Percentiles rank a stretch among this genome's conserved stretches.
Conservation (phyloP, 495 filamentous ascomycete genomes). For the Monascus purpureus region DNA sequence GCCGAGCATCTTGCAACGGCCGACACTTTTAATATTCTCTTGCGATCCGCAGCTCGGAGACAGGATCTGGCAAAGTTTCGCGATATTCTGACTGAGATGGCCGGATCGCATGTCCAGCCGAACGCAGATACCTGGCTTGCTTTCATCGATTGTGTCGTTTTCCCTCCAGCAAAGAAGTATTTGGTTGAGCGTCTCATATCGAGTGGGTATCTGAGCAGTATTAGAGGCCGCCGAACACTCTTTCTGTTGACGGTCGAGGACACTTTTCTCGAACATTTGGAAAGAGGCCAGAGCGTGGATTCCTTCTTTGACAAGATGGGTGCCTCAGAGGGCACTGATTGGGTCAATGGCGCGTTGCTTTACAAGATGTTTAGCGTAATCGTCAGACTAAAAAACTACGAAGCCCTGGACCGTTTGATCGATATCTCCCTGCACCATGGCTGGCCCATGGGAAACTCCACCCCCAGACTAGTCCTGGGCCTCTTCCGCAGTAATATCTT, state of each 20-base stretch:
- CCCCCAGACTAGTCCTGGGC: constrained; percentile 9
- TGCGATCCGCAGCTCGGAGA: constrained; percentile 19
- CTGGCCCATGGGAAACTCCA: constrained; percentile 8
- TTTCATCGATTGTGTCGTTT: constrained; percentile 20
- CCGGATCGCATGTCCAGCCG: constrained; percentile 18
- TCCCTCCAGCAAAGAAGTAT: constrained; percentile 14
- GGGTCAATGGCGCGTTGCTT: constrained; percentile 19
- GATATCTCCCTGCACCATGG: constrained; percentile 14
- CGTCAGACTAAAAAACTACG: constrained; percentile 9
- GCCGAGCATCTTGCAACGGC: constrained; percentile 23
- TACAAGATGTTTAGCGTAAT: constrained; percentile 23
- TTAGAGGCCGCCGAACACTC: constrained; percentile 8
- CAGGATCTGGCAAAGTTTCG: constrained; percentile 23
- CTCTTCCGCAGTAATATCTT: constrained; percentile 12
- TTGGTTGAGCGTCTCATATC: constrained; percentile 22
- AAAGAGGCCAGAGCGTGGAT: constrained; percentile 17
- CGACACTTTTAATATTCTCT: constrained; percentile 31
- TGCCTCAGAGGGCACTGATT: constrained; percentile 14
- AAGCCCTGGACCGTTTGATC: constrained; percentile 13
- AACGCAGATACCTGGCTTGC: constrained; percentile 30
- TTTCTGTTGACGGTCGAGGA: constrained; percentile 20
- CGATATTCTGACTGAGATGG: constrained; percentile 19
- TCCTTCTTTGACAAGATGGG: constrained; percentile 22
- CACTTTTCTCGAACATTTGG: constrained; percentile 19
- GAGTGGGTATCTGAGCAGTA: constrained; percentile 16